These are phyloP conservation scores for Phytophthora pistaciae DNA, from an alignment of 352 stramenopile genomes.

Conservation along the genomic window DNA sequence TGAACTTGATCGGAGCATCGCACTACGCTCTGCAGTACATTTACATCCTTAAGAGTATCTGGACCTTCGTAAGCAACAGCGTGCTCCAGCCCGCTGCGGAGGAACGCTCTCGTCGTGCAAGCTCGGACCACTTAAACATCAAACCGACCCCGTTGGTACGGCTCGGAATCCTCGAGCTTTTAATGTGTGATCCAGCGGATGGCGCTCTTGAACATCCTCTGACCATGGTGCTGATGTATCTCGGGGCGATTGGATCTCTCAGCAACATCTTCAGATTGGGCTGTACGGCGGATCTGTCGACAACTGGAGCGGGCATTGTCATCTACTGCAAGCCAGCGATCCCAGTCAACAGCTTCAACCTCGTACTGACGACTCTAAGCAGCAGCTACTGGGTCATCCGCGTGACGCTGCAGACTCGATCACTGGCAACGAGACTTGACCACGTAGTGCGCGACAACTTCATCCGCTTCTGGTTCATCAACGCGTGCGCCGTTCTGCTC, in stretches of 20 bases:
- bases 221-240: slow-evolving; percentile 51
- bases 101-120: slow-evolving; percentile 13
- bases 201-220: slow-evolving; percentile 40
- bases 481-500: slow-evolving; percentile 23
- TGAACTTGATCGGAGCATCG: slow-evolving; percentile 41
- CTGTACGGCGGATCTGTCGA: slow-evolving; percentile 36
- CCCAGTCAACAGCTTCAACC: slow-evolving; percentile 34
- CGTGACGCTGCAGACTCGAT: slow-evolving; percentile 45
- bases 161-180: slow-evolving; percentile 17
- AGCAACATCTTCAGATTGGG: slow-evolving; percentile 54
- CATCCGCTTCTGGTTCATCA: slow-evolving; percentile 36
- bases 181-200: slow-evolving; percentile 31
- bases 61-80: slow-evolving; percentile 36
- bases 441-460: slow-evolving; percentile 33
- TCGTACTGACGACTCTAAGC: slow-evolving; percentile 22
- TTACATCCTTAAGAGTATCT: slow-evolving; percentile 33
- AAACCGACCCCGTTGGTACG: slow-evolving; percentile 10
- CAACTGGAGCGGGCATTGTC: slow-evolving; percentile 28
- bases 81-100: slow-evolving; percentile 18
- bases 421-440: slow-evolving; percentile 31
- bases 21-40: slow-evolving; percentile 49
- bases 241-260: slow-evolving; percentile 42
- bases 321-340: slow-evolving; percentile 46
- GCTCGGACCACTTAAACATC: slow-evolving; percentile 2
- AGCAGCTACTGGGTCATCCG: slow-evolving; percentile 49